These are phyloP conservation scores for Pythium graminicola DNA, from an alignment of 352 stramenopile species.

Conservation along the genomic window DNA sequence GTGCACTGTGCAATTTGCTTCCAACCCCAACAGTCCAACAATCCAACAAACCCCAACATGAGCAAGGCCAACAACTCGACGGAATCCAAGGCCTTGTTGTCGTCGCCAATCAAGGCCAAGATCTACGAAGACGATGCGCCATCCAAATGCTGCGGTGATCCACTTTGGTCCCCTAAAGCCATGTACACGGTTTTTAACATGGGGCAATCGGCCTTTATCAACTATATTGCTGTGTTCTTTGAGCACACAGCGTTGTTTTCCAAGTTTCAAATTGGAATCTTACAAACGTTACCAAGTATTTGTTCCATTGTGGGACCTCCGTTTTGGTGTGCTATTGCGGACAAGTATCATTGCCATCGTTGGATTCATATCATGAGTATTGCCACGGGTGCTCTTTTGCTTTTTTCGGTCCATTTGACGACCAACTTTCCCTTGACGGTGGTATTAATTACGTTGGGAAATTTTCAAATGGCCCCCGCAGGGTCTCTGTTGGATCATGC, in stretches of 20 bases:
- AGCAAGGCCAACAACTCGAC: not conserved
- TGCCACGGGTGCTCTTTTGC: conserved; percentile 50
- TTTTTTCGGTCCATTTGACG: conserved; percentile 65
- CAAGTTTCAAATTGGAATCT: conserved; percentile 74
- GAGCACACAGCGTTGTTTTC: conserved; percentile 44
- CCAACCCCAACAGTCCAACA: not conserved
- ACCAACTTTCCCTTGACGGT: conserved; percentile 60
- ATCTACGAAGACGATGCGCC: conserved; percentile 1
- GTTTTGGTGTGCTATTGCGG: conserved; percentile 56
- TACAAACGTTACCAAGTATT: conserved; percentile 59
- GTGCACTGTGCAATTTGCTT: conserved; percentile 16
- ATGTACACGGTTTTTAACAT: conserved; percentile 69
- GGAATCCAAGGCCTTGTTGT: not conserved
- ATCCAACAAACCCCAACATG: not conserved
- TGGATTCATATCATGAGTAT: conserved; percentile 57
- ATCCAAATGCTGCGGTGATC: conserved; percentile 14
- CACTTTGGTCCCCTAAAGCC: conserved; percentile 62
- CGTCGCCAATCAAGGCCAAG: conserved; percentile 2
- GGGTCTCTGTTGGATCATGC: conserved; percentile 64
- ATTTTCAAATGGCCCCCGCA: conserved; percentile 66
- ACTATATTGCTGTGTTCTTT: conserved; percentile 70
- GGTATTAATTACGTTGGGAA: conserved; percentile 62
- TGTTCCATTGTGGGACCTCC: conserved; percentile 62
- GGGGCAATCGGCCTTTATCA: conserved; percentile 58
- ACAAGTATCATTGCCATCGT: conserved; percentile 61